Evolutionary conservation across 768 basidiomycete genomes (phyloP), one percentile per base, ranked within the genome.

Genomic region (Tulasnella sp.): DNA sequence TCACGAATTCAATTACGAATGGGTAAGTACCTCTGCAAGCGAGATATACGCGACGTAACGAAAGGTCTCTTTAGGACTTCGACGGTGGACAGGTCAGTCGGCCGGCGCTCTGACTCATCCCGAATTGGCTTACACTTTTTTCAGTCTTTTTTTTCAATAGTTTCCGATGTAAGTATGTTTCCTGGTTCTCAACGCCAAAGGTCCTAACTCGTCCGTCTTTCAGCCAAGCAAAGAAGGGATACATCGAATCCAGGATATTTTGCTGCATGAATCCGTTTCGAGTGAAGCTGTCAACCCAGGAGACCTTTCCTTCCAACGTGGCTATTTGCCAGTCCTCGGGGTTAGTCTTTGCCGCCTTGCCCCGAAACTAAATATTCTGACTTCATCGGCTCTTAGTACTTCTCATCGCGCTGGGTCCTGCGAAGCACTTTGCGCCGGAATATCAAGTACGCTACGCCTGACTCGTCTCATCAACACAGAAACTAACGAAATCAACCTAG

Each of bases 291-390:
- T 84, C 39, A 82, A 82, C 19, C 80, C 76, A 67, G 77, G 78
- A 0, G 78, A 80, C 0, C 83, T 91, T 9, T 91, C 90, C 1
- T 91, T 91, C 77, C 89, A 91, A 77, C 82, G 86, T 29, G 89
- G 87, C 0, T 85, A 86, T 77, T 78, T 91, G 4, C 87, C 87
- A 0, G 78, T 91, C 22, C 81, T 91, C 19, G 82, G 85, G 42
- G 90, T 89, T 76, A 58, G 73, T 42, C 25, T 22, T 37, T 25
- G 11, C 1, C 8, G 17, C 22, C 25, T 15, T n/a, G 31, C 22
- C 54, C 82, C 77, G 52, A 14, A 49, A 49, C 82, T 76, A 9
- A 88, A n/a, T n/a, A n/a, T 11, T 5, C 22, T 19, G 9, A 67
- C 8, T 42, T n/a, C 11, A 67, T 2, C 14, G 25, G 54, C 17